Evolutionary conservation across 2,329 filamentous ascomycete species (phyloP), one percentile per base, ranked within the genome.

Genomic region (Aspergillus latus): DNA sequence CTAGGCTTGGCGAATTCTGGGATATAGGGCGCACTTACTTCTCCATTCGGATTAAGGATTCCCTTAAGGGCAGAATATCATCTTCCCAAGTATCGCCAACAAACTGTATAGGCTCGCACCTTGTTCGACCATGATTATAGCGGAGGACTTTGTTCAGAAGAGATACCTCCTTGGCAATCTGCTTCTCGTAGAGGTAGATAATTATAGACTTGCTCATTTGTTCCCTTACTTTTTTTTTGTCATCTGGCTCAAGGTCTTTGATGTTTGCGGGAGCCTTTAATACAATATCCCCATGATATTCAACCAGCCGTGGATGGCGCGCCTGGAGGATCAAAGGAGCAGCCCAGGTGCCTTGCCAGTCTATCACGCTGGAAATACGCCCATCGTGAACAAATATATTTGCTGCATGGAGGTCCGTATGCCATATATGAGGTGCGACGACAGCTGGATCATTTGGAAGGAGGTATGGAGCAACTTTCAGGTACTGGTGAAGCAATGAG

Each of bases 291-390:
- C 65, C 64, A 43, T 64, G 52, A 53, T 71, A 68, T 40, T 66
- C 59, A 5, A 72, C 54, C 8, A 70, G 52, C 16, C 58, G 39
- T 15, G 66, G 52, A 40, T 59, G 64, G 10, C 57, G 59, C 1
- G 62, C 64, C 58, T 63, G 63, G 30, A 66, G 62, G 28, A 68
- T 63, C 15, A 69, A 57, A 32, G 64, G 69, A 1, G 49, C 65
- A 15, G 64, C 63, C 61, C 69, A 76, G 9, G 54, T 62, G 15
- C 69, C 67, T 61, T 78, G 72, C 74, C 75, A 78, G 61, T 79
- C 74, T 50, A 79, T 77, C 5, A 79, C 50, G 50, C 70, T 66
- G 6, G 72, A 71, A 37, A 78, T 70, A 43, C 59, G 62, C 26
- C 67, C 59, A n/a, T 72, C 34, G 29, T 65, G 26, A 11, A 76